Conservation (phyloP, 2,329 filamentous ascomycete genomes). For the Colletotrichum viniferum region DNA sequence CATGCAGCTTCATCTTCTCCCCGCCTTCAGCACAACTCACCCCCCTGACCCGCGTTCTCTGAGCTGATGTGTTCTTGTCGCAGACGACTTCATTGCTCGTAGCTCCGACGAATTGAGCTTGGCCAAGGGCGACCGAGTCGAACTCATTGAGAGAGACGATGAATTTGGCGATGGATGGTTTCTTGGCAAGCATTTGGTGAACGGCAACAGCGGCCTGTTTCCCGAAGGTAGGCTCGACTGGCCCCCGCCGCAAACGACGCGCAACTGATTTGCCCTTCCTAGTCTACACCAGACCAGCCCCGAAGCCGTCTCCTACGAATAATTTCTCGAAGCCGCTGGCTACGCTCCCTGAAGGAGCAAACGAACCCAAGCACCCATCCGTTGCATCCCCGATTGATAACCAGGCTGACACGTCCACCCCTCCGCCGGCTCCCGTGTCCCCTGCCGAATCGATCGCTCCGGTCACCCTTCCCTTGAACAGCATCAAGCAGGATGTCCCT, state of each 20-base stretch:
- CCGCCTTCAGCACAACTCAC: background rate
- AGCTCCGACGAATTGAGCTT: constrained; percentile 93
- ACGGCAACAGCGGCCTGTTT: constrained; percentile 78
- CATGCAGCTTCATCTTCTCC: constrained; percentile 8
- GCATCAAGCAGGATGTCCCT: constrained; percentile 38
- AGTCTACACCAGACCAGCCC: constrained; percentile 68
- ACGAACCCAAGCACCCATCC: constrained; percentile 25
- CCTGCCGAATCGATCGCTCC: constrained; percentile 35
- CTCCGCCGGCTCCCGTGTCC: constrained; percentile 23
- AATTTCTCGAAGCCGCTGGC: constrained; percentile 33
- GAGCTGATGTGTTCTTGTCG: background rate
- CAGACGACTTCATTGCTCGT: constrained; percentile 91
- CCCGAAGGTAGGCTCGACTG: constrained; percentile 70
- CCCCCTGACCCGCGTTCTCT: background rate
- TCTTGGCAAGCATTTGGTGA: constrained; percentile 74
- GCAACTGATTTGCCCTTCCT: constrained; percentile 1
- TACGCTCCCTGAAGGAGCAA: constrained; percentile 34
- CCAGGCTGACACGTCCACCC: background rate
- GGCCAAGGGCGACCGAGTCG: constrained; percentile 81
- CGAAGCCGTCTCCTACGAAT: constrained; percentile 43
- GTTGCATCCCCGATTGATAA: background rate
- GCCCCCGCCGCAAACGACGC: constrained; percentile 10
- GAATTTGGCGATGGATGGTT: constrained; percentile 92
- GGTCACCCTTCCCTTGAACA: constrained; percentile 45
- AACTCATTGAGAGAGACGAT: constrained; percentile 84